A percentile compares a stretch with the other conserved stretches of the same genome.
Conservation (phyloP, 768 basidiomycete genomes). For the Boletales sp. region DNA sequence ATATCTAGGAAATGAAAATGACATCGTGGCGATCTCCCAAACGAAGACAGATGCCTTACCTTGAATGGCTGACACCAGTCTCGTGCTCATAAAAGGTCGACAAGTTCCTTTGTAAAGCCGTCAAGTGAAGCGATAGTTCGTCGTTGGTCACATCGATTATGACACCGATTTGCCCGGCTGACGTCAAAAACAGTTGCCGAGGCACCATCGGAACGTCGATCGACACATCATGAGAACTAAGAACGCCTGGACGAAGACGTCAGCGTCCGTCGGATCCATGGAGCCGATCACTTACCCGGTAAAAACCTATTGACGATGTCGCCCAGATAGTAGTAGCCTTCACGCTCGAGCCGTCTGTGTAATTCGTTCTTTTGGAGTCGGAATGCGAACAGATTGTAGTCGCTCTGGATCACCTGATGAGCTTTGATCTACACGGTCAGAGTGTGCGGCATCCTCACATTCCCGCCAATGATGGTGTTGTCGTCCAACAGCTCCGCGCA, state of each 20-base stretch:
- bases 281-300: conserved; percentile 41
- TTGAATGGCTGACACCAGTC: conserved; percentile 58
- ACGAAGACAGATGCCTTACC: conserved; percentile 36
- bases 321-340: conserved; percentile 70
- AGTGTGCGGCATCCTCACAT: conserved; percentile 46
- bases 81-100: conserved; percentile 46
- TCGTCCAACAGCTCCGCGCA: conserved; percentile 55
- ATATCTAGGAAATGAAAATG: conserved; percentile 42
- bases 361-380: conserved; percentile 41
- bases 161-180: conserved; percentile 75
- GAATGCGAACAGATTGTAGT: conserved; percentile 67
- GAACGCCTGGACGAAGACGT: conserved; percentile 43
- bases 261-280: not conserved
- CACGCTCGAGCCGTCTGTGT: conserved; percentile 50
- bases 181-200: conserved; percentile 70
- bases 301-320: conserved; percentile 78
- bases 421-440: not conserved
- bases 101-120: conserved; percentile 74
- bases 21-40: not conserved
- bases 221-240: conserved; percentile 45
- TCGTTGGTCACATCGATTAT: conserved; percentile 57
- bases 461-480: conserved; percentile 63
- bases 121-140: conserved; percentile 51
- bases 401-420: conserved; percentile 44
- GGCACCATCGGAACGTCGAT: conserved; percentile 43